A percentile compares a stretch with the other conserved stretches of the same genome.
These are phyloP conservation scores for Cavenderia fasciculata DNA, from an alignment of 78 protist genomes.

Conservation along the genomic window DNA sequence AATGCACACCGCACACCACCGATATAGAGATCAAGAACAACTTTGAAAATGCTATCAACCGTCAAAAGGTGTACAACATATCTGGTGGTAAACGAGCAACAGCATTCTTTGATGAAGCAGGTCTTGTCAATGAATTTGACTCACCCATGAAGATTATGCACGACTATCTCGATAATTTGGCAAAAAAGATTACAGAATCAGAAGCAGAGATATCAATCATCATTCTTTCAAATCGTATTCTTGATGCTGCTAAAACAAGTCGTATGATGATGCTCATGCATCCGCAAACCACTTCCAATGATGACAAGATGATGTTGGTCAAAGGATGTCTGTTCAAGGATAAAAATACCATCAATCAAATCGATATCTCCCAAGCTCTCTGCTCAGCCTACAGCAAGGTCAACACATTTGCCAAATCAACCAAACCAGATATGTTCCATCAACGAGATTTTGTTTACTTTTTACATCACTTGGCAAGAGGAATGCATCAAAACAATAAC, in stretches of 20 bases:
- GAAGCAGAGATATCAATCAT: constrained; percentile 26
- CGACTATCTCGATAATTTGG: constrained; percentile 53
- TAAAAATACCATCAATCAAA: neutral
- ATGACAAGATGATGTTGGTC: constrained; percentile 19
- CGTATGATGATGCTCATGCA: constrained; percentile 48
- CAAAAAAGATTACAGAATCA: constrained; percentile 22
- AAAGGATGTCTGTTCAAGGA: constrained; percentile 43
- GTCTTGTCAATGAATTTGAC: constrained; percentile 46
- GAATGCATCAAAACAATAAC: neutral
- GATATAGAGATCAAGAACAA: constrained; percentile 34
- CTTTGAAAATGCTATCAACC: constrained; percentile 3
- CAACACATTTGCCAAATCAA: neutral
- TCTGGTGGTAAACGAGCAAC: constrained; percentile 8
- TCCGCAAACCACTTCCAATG: constrained; percentile 12
- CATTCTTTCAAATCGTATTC: constrained; percentile 25
- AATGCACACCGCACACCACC: constrained; percentile 58
- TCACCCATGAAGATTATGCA: constrained; percentile 78
- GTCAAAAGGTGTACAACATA: neutral
- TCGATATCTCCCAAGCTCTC: neutral
- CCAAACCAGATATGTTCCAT: constrained; percentile 25
- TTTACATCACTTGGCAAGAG: constrained; percentile 11
- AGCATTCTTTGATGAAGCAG: constrained; percentile 54
- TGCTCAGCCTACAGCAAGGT: neutral
- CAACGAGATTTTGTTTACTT: constrained; percentile 75
- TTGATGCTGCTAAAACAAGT: constrained; percentile 79